Percentiles rank a stretch among this genome's conserved stretches.
Conservation (phyloP, 2,329 filamentous ascomycete species). For the Plenodomus tracheiphilus region DNA sequence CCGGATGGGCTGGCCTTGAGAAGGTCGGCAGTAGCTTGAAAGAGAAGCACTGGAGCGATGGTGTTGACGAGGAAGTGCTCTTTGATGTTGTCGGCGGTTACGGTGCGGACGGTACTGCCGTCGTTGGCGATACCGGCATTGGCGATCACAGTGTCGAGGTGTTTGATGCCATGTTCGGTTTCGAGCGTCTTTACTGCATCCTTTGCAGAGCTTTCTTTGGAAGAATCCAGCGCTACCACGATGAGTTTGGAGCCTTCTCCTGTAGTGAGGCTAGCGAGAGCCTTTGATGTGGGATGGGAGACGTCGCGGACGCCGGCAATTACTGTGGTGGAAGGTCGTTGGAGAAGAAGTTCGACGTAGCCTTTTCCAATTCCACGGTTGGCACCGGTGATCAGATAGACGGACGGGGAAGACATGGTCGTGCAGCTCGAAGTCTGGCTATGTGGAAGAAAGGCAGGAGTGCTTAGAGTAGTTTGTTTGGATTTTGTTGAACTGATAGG, state of each 20-base stretch:
- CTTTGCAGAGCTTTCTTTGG: neutral
- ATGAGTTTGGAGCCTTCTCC: conserved; percentile 18
- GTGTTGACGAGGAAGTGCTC: conserved; percentile 47
- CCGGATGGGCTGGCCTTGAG: conserved; percentile 27
- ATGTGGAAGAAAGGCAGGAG: no score
- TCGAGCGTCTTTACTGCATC: conserved; percentile 6
- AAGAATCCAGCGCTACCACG: conserved; percentile 13
- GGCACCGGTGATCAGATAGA: no score
- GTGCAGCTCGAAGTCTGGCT: no score
- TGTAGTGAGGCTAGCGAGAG: conserved; percentile 35
- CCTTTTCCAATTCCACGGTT: no score
- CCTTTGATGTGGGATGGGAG: neutral
- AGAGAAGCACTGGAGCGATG: conserved; percentile 33
- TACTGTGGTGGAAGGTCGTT: conserved; percentile 1
- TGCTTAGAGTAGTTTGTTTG: no score
- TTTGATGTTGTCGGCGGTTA: neutral
- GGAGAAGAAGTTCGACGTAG: no score
- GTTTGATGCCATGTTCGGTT: conserved; percentile 36
- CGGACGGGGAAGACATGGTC: no score
- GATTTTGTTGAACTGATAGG: no score
- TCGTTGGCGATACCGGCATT: conserved; percentile 51
- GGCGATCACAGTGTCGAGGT: conserved; percentile 56
- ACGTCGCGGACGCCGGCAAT: conserved; percentile 16
- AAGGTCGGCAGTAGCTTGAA: conserved; percentile 43
- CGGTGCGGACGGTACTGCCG: neutral